Base-by-base conservation (phyloP, 208 protist species). In the Kentomonas sorsogonicus region DNA sequence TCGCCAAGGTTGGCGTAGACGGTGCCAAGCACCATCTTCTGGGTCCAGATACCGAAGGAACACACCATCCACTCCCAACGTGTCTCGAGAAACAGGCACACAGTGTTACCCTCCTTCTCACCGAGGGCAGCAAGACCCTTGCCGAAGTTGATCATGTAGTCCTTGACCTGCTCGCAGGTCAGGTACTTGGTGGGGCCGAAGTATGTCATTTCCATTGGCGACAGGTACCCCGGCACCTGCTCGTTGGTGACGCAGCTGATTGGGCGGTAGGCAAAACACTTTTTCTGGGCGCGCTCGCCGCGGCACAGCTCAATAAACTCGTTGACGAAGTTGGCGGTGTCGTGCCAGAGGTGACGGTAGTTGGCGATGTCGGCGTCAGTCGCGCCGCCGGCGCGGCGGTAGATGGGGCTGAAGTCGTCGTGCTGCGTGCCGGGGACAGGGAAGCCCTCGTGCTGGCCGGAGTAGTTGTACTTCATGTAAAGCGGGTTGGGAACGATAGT, bases 41-140 rank as follows among this genome's bases (percentile, higher is more conserved):
- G 60, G 22, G 59, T 68, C 79, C 79, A 86, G 16, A 58, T 59
- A 11, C 68, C 86, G 63, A 89, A 89, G 41, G 66, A 75, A 22
- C 72, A 77, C 13, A 85, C 66, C 10, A 93, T 56, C 81, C 79
- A 89, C 63, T 93, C 86, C 75, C 77, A 90, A 25, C 86, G 80
- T 16, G 79, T 78, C 38, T 63, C 43, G 38, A 41, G 61, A 52
- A 84, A 66, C n/a, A 93, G 48, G 36, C 64, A 41, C 23, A 78
- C 31, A 26, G 87, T 43, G 25, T 66, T 60, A 16, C 39, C 53
- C 18, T 86, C 71, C 22, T 58, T 62, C 25, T 69, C 34, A 18
- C 65, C 77, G 68, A 86, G 50, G 2, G 41, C 34, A 11, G 31
- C 31, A 16, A 91, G 72, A 13, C 79, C 78, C 16, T 60, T 46